phyloP scores from a whole-genome alignment of 2,329 filamentous ascomycete genomes.

The Trichothecium sympodiale region DNA sequence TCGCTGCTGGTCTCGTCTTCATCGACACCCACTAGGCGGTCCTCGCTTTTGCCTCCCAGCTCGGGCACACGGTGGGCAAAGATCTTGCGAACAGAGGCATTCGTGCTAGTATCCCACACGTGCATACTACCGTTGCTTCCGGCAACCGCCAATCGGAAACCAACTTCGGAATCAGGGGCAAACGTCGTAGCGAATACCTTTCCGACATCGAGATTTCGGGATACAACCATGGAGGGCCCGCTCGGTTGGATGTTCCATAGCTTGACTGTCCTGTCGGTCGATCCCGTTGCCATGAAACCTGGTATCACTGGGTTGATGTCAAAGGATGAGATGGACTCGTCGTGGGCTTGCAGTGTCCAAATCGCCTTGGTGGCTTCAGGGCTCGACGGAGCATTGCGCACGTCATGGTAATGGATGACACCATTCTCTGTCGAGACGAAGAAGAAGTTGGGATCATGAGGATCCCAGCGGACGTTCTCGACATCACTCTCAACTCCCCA shows the following conservation, averaged over 20 bases:
- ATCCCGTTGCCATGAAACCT: conserved; percentile 87
- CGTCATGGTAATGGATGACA: conserved; percentile 84
- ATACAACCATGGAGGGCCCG: conserved; percentile 82
- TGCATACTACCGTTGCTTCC: conserved; percentile 89
- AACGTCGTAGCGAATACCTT: conserved; percentile 89
- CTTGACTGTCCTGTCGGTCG: conserved; percentile 90
- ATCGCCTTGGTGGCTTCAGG: conserved; percentile 71
- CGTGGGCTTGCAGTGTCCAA: conserved; percentile 93
- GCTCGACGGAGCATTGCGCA: conserved; percentile 61
- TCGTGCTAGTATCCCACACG: conserved; percentile 95
- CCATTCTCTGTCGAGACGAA: conserved; percentile 91
- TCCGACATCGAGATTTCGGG: conserved; percentile 83
- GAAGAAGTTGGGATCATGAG: conserved; percentile 86
- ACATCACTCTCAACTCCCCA: conserved; percentile 97
- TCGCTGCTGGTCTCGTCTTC: conserved; percentile 58
- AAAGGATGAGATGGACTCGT: conserved; percentile 83
- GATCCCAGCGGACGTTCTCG: conserved; percentile 86
- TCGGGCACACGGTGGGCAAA: conserved; percentile 62
- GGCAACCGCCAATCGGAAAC: conserved; percentile 84
- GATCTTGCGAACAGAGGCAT: conserved; percentile 69
- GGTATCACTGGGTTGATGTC: conserved; percentile 85
- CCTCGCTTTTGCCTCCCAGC: conserved; percentile 47
- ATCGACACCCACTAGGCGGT: conserved; percentile 66
- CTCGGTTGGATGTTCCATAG: conserved; percentile 81
- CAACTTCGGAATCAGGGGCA: conserved; percentile 80